phyloP scores from a whole-genome alignment of 2,329 filamentous ascomycete genomes.

The Arachnomyces sp. region DNA sequence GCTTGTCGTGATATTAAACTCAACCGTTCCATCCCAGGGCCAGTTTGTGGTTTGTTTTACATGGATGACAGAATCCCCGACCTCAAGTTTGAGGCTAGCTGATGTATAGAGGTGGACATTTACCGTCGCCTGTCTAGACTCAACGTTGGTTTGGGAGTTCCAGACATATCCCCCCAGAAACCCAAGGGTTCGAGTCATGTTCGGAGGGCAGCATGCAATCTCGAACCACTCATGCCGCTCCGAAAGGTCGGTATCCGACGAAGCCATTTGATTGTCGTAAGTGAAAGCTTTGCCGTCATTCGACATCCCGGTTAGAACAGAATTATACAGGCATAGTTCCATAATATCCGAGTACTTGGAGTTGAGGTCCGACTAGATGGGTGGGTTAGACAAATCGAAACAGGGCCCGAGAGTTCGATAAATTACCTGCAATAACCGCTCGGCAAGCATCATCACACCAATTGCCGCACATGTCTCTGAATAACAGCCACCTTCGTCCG shows the following conservation, averaged over 20 bases:
- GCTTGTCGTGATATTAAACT: conserved; percentile 33
- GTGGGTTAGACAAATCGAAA: conserved; percentile 9
- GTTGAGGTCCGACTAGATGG: conserved; percentile 40
- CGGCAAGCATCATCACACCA: conserved; percentile 53
- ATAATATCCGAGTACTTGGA: conserved; percentile 50
- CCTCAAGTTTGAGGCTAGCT: conserved; percentile 36
- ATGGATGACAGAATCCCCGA: conserved; percentile 26
- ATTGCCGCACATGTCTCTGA: conserved; percentile 55
- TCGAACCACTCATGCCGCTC: conserved; percentile 51
- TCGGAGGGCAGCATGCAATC: conserved; percentile 54
- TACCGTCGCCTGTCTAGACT: conserved; percentile 27
- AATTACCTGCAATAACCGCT: conserved; percentile 44
- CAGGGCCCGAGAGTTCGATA: not conserved
- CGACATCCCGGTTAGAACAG: conserved; percentile 50
- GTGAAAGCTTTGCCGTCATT: conserved; percentile 50
- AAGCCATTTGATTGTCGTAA: conserved; percentile 54
- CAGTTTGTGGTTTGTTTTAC: conserved; percentile 47
- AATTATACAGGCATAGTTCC: conserved; percentile 55
- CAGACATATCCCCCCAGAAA: conserved; percentile 51
- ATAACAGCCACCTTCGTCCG: conserved; percentile 55
- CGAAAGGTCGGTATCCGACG: conserved; percentile 43
- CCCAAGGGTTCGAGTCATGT: conserved; percentile 48
- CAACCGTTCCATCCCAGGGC: conserved; percentile 49
- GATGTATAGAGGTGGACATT: conserved; percentile 51
- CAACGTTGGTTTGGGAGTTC: conserved; percentile 29